phyloP scores from a whole-genome alignment of 257 asterid species.

The Lavandula angustifolia region DNA sequence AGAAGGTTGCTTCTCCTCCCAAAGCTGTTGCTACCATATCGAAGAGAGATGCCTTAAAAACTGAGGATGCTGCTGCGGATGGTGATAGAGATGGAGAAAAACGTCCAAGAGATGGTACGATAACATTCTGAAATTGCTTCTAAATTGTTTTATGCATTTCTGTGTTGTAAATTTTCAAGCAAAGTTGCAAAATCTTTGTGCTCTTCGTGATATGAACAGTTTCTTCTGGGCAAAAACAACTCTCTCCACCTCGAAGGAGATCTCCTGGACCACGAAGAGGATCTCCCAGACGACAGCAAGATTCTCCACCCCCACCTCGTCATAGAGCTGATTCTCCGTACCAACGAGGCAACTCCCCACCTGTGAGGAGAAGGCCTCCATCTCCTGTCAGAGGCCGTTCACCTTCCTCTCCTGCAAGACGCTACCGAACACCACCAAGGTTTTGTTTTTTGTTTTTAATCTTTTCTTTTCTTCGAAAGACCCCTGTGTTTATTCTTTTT shows the following conservation, averaged over 20 bases:
- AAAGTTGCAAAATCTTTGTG: slow-evolving; percentile 11
- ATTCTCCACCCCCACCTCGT: slow-evolving; percentile 71
- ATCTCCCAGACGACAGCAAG: slow-evolving; percentile 68
- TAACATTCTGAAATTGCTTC: slow-evolving; percentile 12
- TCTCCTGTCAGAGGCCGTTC: slow-evolving; percentile 88
- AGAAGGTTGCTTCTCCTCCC: slow-evolving; percentile 71
- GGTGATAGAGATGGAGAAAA: slow-evolving; percentile 68
- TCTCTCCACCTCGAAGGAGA: slow-evolving; percentile 74
- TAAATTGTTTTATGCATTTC: neutral
- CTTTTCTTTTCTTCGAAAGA: neutral
- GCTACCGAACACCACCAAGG: slow-evolving; percentile 94
- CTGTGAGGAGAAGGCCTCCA: slow-evolving; percentile 69
- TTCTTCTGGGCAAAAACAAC: slow-evolving; percentile 79
- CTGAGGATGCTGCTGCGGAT: slow-evolving; percentile 64
- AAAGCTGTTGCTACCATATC: slow-evolving; percentile 62
- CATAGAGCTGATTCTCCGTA: slow-evolving; percentile 69
- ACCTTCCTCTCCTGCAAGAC: slow-evolving; percentile 73
- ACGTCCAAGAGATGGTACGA: slow-evolving; percentile 70
- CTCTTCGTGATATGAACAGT: slow-evolving; percentile 44
- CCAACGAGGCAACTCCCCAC: slow-evolving; percentile 76
- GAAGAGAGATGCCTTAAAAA: slow-evolving; percentile 62
- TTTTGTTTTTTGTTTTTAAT: slow-evolving; percentile 12
- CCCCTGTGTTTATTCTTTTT: neutral
- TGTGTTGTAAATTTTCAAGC: slow-evolving; percentile 6
- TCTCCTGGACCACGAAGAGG: slow-evolving; percentile 85